Conservation (phyloP, 2,329 filamentous ascomycete species). For the Xylariomycetidae sp. region DNA sequence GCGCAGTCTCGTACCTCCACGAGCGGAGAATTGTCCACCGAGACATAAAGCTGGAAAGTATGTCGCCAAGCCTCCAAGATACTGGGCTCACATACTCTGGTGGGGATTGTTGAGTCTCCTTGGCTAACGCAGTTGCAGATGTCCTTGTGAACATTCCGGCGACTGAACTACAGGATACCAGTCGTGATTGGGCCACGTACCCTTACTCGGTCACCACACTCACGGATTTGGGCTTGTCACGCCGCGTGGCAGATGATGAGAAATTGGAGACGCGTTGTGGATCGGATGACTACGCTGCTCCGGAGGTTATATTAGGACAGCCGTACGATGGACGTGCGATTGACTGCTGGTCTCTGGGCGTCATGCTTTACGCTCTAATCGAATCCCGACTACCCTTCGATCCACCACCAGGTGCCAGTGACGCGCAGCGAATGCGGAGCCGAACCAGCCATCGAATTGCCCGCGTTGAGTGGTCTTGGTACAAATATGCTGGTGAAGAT, state of each 20-base stretch:
- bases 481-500: slow-evolving; percentile 74
- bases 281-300: slow-evolving; percentile 94
- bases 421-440: slow-evolving; percentile 69
- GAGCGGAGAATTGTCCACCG: slow-evolving; percentile 82
- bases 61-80: slow-evolving; percentile 34
- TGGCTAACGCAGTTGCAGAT: too few species aligned
- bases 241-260: slow-evolving; percentile 77
- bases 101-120: too few species aligned
- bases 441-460: slow-evolving; percentile 92
- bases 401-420: slow-evolving; percentile 72
- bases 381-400: slow-evolving; percentile 94
- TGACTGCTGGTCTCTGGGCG: slow-evolving; percentile 92
- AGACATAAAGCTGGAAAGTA: slow-evolving; percentile 95
- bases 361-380: slow-evolving; percentile 86
- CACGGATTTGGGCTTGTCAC: slow-evolving; percentile 84
- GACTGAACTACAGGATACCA: slow-evolving; percentile 56
- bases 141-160: slow-evolving; percentile 81
- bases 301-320: slow-evolving; percentile 92
- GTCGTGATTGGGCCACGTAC: slow-evolving; percentile 65
- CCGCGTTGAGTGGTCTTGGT: slow-evolving; percentile 92
- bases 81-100: too few species aligned
- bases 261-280: slow-evolving; percentile 91
- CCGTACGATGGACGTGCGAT: slow-evolving; percentile 88
- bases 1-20: slow-evolving; percentile 82
- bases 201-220: slow-evolving; percentile 81